Conservation (phyloP, 345 rosid species). For the Stellera chamaejasme region DNA sequence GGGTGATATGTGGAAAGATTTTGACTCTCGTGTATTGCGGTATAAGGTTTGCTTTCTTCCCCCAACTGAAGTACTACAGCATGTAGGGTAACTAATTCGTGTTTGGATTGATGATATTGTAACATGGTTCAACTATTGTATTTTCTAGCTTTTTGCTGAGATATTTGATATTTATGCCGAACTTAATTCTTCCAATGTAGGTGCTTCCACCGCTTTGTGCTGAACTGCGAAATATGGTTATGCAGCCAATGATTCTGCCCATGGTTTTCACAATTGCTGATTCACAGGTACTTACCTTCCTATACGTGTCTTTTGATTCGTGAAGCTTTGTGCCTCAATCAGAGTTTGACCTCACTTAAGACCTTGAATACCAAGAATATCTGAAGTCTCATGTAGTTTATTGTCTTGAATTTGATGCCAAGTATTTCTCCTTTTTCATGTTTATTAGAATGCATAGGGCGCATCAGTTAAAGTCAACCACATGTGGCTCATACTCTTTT, state of each 20-base stretch:
- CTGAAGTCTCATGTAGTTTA: not conserved
- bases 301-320: not conserved
- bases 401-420: not conserved
- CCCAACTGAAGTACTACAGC: not conserved
- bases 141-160: not conserved
- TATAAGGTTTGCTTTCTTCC: conserved; percentile 66
- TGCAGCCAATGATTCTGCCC: conserved; percentile 93
- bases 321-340: too few relatives aligned
- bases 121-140: not conserved
- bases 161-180: not conserved
- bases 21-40: conserved; percentile 91
- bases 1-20: conserved; percentile 99
- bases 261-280: conserved; percentile 96
- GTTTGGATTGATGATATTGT: not conserved
- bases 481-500: too few relatives aligned
- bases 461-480: too few relatives aligned
- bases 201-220: conserved; percentile 98
- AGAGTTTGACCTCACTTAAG: too few relatives aligned
- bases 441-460: too few relatives aligned
- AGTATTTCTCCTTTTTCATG: too few relatives aligned
- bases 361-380: conserved; percentile 6
- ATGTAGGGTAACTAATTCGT: too few relatives aligned
- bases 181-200: conserved; percentile 34
- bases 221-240: conserved; percentile 93
- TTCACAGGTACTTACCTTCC: conserved; percentile 61